Evolutionary conservation across 805 yeast genomes (phyloP).

Genomic region (Cyberlindnera mrakii): DNA sequence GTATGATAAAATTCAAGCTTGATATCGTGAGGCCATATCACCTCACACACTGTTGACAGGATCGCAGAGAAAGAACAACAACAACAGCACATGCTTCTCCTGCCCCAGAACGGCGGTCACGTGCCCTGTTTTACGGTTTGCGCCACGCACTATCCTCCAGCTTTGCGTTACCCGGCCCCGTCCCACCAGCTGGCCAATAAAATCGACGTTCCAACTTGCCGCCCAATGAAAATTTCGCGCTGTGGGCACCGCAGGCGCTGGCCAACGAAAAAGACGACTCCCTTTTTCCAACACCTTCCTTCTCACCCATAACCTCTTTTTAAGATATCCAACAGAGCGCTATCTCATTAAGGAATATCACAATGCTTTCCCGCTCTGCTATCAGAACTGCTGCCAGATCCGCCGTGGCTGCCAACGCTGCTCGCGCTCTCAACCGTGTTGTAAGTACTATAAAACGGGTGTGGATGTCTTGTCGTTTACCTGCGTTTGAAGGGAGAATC

Average conservation of each 20-base stretch:
- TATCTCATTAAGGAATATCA: constrained; percentile 4
- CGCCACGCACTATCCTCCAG: background rate
- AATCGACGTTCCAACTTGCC: background rate
- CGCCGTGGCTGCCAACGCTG: constrained; percentile 53
- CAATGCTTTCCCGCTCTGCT: constrained; percentile 83
- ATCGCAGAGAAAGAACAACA: no score
- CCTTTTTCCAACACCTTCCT: constrained; percentile 2
- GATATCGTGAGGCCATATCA: no score
- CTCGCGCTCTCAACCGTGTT: constrained; percentile 29
- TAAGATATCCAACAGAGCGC: constrained; percentile 2
- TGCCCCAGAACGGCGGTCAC: no score
- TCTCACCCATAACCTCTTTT: background rate
- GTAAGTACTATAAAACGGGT: constrained; percentile 30
- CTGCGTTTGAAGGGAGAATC: background rate
- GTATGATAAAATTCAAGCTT: no score
- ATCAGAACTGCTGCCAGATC: constrained; percentile 82
- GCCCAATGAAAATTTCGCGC: constrained; percentile 1
- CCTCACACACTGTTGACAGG: no score
- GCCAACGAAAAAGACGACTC: constrained; percentile 2
- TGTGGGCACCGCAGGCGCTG: background rate
- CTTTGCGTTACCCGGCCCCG: background rate
- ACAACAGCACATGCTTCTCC: no score
- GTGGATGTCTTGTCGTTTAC: background rate
- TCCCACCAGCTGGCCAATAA: background rate
- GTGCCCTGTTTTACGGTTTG: no score